These are phyloP conservation scores for Aureobasidium subglaciale DNA, from an alignment of 2,329 filamentous ascomycete genomes.

Conservation along the genomic window DNA sequence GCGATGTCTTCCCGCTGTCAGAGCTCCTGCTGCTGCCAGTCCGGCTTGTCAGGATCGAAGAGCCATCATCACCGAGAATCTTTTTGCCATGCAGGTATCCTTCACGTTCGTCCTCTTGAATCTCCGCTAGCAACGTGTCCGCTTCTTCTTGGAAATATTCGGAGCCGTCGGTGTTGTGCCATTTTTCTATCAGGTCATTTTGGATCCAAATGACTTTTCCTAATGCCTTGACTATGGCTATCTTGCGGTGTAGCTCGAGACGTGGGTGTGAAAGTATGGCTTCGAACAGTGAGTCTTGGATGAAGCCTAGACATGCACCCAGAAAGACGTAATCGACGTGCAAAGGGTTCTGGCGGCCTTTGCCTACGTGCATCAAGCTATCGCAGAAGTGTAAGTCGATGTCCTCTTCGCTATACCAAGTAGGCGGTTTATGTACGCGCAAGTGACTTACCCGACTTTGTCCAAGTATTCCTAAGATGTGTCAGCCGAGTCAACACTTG, in stretches of 20 bases:
- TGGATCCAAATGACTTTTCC: slow-evolving; percentile 83
- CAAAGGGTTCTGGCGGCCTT: slow-evolving; percentile 62
- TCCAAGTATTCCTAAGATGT: slow-evolving; percentile 57
- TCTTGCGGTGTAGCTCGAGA: slow-evolving; percentile 60
- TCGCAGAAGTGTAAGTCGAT: neutral
- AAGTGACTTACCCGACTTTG: slow-evolving; percentile 63
- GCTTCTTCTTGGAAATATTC: neutral
- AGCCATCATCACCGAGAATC: neutral
- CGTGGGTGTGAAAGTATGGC: slow-evolving; percentile 66
- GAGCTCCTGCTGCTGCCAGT: neutral
- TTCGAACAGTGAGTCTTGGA: slow-evolving; percentile 71
- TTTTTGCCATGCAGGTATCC: slow-evolving; percentile 11
- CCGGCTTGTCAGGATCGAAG: neutral
- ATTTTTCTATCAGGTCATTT: slow-evolving; percentile 79
- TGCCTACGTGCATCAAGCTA: slow-evolving; percentile 74
- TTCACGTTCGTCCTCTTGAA: neutral
- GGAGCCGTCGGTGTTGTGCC: slow-evolving; percentile 45
- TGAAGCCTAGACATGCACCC: slow-evolving; percentile 62
- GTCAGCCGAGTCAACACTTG: neutral
- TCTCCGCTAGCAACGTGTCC: neutral
- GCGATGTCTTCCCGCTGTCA: slow-evolving; percentile 9
- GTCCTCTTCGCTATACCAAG: too few species aligned
- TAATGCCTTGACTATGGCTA: slow-evolving; percentile 66
- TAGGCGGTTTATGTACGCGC: too few species aligned
- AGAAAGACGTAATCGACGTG: slow-evolving; percentile 79